A percentile compares a stretch with the other conserved stretches of the same genome.
phyloP scores from a whole-genome alignment of 140 eudicot species.

The Bidens hawaiensis region DNA sequence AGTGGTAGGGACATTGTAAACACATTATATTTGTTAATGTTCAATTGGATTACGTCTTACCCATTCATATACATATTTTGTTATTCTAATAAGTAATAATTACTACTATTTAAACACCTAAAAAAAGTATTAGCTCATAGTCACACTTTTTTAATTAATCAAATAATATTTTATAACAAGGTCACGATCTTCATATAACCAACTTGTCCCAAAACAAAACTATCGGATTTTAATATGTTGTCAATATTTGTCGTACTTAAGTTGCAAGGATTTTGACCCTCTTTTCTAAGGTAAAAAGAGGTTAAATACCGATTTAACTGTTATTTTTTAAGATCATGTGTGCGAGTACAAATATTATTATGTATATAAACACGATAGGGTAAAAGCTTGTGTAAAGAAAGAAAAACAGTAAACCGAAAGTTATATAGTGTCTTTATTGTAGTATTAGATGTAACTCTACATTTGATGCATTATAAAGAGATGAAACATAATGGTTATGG shows the following conservation, averaged over 20 bases:
- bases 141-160: neutral
- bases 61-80: constrained; percentile 8
- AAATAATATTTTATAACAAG: neutral
- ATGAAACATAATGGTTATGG: no score
- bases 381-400: no score
- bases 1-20: constrained; percentile 29
- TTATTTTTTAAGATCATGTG: no score
- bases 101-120: neutral
- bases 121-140: neutral
- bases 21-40: constrained; percentile 31
- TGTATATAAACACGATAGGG: no score
- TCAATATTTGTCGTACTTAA: neutral
- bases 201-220: constrained; percentile 6
- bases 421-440: no score
- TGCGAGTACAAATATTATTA: no score
- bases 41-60: constrained; percentile 31
- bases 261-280: neutral
- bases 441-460: no score
- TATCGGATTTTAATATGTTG: neutral
- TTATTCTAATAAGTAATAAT: constrained; percentile 6
- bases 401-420: no score
- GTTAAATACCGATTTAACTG: no score
- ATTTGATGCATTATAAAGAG: no score
- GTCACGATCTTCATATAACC: neutral
- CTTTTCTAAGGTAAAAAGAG: neutral